phyloP scores from a whole-genome alignment of 176 grass and related monocot genomes.

The Aegilops longissima region DNA sequence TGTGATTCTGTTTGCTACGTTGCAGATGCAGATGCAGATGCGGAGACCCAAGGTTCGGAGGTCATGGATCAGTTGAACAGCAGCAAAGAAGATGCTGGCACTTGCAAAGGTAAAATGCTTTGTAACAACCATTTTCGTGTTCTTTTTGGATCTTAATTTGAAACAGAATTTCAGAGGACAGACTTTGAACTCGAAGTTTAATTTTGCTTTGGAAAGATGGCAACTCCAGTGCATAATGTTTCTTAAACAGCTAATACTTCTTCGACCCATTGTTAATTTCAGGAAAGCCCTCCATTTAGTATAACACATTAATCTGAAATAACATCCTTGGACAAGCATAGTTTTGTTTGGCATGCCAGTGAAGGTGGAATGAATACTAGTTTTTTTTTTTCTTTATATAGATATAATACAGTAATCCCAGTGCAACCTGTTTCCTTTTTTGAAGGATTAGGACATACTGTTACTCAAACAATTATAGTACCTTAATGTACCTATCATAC shows the following conservation, averaged over 20 bases:
- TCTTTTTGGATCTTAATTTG: constrained; percentile 16
- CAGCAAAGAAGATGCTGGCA: constrained; percentile 24
- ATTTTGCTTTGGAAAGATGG: not conserved
- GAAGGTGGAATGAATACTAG: not conserved
- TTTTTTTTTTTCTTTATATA: not conserved
- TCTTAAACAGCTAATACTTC: not conserved
- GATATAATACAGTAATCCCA: not conserved
- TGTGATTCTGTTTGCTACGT: constrained; percentile 24
- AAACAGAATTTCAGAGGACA: constrained; percentile 17
- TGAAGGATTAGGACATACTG: not conserved
- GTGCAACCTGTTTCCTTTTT: not conserved
- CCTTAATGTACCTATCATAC: not conserved
- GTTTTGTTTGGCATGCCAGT: not conserved
- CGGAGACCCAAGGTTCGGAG: constrained; percentile 13
- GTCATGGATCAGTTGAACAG: constrained; percentile 8
- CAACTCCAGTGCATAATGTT: not conserved
- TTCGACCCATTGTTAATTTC: constrained; percentile 9
- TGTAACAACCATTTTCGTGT: constrained; percentile 17
- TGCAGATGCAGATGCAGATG: not conserved
- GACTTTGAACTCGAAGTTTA: constrained; percentile 8
- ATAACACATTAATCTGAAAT: not conserved
- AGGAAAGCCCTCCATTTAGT: constrained; percentile 8
- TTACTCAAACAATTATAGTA: not conserved
- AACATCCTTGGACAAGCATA: not conserved
- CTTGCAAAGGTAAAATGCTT: constrained; percentile 40